Evolutionary conservation across 2,329 filamentous ascomycete genomes (phyloP).

Genomic region (Fusarium sublunatum): DNA sequence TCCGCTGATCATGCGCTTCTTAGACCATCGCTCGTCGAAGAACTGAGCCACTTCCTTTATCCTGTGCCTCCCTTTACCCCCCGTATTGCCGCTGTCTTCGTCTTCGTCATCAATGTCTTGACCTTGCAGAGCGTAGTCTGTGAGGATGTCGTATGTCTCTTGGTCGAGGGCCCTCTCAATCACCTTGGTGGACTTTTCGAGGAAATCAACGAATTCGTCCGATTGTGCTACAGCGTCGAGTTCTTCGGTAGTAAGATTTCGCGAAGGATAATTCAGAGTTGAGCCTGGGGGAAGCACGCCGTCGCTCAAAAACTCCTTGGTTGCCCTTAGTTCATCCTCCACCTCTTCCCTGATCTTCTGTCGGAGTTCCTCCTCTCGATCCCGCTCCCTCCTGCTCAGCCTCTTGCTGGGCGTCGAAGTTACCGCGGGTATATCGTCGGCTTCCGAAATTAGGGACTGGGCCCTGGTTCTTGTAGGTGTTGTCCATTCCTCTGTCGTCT

Average conservation of each 20-base stretch:
- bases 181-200: constrained; percentile 95
- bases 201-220: constrained; percentile 92
- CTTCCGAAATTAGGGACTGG: constrained; percentile 64
- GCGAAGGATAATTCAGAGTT: constrained; percentile 75
- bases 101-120: constrained; percentile 83
- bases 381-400: constrained; percentile 80
- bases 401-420: constrained; percentile 75
- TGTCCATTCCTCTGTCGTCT: constrained; percentile 83
- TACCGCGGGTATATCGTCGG: constrained; percentile 66
- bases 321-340: constrained; percentile 86
- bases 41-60: constrained; percentile 93
- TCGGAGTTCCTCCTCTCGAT: constrained; percentile 89
- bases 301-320: constrained; percentile 69
- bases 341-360: constrained; percentile 88
- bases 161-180: constrained; percentile 95
- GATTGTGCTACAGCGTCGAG: constrained; percentile 90
- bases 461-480: constrained; percentile 61
- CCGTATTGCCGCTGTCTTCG: constrained; percentile 76
- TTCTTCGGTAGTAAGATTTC: constrained; percentile 85
- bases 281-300: constrained; percentile 45
- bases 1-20: constrained; percentile 96
- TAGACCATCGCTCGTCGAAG: constrained; percentile 94
- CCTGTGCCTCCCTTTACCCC: constrained; percentile 76
- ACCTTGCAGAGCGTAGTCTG: constrained; percentile 89
- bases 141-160: constrained; percentile 90